Percentiles rank a stretch among this genome's conserved stretches.
Conservation (phyloP, 441 rosid genomes). For the Gossypium schwendimanii region DNA sequence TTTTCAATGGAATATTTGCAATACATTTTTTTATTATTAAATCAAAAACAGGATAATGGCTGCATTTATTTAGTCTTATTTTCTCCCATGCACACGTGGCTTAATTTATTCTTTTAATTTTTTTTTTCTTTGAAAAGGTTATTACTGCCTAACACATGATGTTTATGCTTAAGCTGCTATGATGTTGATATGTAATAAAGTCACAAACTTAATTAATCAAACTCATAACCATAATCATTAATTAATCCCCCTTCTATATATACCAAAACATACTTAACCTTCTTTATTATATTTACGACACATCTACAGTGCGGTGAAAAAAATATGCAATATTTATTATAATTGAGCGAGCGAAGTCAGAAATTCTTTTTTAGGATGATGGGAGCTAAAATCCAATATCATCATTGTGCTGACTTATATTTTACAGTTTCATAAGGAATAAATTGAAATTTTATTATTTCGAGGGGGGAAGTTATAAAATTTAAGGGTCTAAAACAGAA, state of each 20-base stretch:
- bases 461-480: no score
- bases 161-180: background rate
- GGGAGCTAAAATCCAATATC: no score
- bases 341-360: no score
- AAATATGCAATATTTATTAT: no score
- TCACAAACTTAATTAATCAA: background rate
- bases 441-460: no score
- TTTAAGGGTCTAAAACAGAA: no score
- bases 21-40: conserved; percentile 9
- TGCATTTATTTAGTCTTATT: background rate
- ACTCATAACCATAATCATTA: background rate
- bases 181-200: background rate
- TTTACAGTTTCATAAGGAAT: no score
- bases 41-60: conserved; percentile 1
- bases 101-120: background rate
- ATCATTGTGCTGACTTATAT: no score
- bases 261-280: conserved; percentile 7
- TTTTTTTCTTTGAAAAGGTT: background rate
- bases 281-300: background rate
- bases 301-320: no score
- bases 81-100: conserved; percentile 17
- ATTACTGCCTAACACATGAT: conserved; percentile 2
- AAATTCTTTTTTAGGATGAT: no score
- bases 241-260: background rate
- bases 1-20: no score